Base-by-base conservation (phyloP, 495 filamentous ascomycete species). In the Tuber calosporum region DNA sequence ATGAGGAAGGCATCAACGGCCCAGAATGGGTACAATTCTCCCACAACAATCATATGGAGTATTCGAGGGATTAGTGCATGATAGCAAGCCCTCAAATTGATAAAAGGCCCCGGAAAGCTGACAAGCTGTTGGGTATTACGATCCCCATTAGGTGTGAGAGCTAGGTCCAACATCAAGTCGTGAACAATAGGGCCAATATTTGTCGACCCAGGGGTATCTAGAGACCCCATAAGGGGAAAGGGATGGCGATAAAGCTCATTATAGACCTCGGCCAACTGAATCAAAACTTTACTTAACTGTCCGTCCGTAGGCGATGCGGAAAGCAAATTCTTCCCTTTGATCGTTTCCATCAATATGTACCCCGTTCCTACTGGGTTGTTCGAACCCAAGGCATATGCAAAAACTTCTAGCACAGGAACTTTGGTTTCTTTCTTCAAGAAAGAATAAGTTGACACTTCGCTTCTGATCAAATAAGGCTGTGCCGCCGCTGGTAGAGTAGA, bases 281-380 rank as follows among this genome's bases (percentile, higher is more conserved):
- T 69, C 76, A 82, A 75, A 9, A 86, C 74, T 68, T 82, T 84
- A 26, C 69, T 69, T 69, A 75, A 82, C 43, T 84, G 81, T 74
- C 79, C 69, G 22, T 72, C 22, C 41, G 73, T 80, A 38, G 77
- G 66, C 40, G 73, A 22, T 15, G 80, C 62, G 81, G 81, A 84
- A 36, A 81, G 69, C 38, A 84, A 67, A 13, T 82, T 74, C 66
- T 77, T 82, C 0, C 83, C 82, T 17, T 77, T 66, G 58, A 85
- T 68, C 77, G 83, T 85, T 62, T 85, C 80, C 80, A 84, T 82
- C 42, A 85, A 75, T 37, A 85, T 80, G 58, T 82, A 84, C 68
- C 77, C 73, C 0, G 80, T 69, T 17, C 84, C 84, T 20, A 83
- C 80, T 48, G 77, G 68, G 39, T 84, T 84, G 8, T 69, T 45